Percentiles rank a stretch among this genome's conserved stretches.
These are phyloP conservation scores for Agapanthus africanus DNA, from an alignment of 106 monocot genomes.

Conservation along the genomic window DNA sequence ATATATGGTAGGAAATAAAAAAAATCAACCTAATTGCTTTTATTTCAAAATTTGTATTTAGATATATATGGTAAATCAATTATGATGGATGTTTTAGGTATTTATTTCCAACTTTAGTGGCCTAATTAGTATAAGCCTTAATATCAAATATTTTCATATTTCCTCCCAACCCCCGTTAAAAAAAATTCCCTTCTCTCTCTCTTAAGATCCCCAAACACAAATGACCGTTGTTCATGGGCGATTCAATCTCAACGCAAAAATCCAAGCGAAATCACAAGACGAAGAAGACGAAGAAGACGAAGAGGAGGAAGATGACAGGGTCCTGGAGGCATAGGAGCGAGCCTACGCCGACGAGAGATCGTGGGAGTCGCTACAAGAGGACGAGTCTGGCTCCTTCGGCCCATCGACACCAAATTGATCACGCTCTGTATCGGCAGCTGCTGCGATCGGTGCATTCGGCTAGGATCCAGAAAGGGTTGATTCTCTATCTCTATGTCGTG, in stretches of 20 bases:
- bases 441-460: slow-evolving; percentile 37
- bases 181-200: too few relatives aligned
- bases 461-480: slow-evolving; percentile 90
- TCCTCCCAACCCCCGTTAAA: too few relatives aligned
- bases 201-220: too few relatives aligned
- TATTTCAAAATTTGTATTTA: too few relatives aligned
- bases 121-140: too few relatives aligned
- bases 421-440: slow-evolving; percentile 84
- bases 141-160: too few relatives aligned
- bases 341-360: slow-evolving; percentile 94
- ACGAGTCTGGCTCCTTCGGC: slow-evolving; percentile 78
- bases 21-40: too few relatives aligned
- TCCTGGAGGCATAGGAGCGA: slow-evolving; percentile 80
- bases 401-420: slow-evolving; percentile 67
- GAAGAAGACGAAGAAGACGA: slow-evolving; percentile 46
- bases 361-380: slow-evolving; percentile 90
- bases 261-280: background rate
- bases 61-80: too few relatives aligned
- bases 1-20: too few relatives aligned
- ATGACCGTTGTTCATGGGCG: background rate
- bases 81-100: too few relatives aligned
- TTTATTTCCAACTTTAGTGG: too few relatives aligned
- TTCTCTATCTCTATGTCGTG: slow-evolving; percentile 78
- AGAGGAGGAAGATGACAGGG: slow-evolving; percentile 38
- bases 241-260: slow-evolving; percentile 11